Conservation (phyloP, 1,284 basidiomycete genomes). For the Trametes pubescens region DNA sequence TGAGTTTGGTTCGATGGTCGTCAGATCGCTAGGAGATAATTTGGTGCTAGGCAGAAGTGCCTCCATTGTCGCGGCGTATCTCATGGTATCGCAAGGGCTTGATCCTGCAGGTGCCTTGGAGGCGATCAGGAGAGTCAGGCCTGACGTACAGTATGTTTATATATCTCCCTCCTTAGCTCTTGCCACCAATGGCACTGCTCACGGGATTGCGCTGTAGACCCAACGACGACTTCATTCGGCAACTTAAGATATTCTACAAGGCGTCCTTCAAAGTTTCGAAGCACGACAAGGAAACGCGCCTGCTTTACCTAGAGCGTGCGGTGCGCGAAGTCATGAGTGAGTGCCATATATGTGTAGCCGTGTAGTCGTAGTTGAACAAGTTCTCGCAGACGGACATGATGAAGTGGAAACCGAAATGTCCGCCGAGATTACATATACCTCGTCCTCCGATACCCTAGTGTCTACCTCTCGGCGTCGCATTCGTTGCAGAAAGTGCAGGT, state of each 20-base stretch:
- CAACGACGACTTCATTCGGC: conserved; percentile 79
- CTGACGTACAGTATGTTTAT: conserved; percentile 72
- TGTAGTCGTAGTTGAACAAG: conserved; percentile 1
- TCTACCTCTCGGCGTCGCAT: conserved; percentile 77
- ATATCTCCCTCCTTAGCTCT: not conserved
- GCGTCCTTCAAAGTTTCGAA: conserved; percentile 75
- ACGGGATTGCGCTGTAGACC: conserved; percentile 56
- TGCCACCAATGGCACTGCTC: not conserved
- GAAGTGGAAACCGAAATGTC: conserved; percentile 74
- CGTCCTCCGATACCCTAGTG: conserved; percentile 66
- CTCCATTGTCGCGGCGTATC: conserved; percentile 83
- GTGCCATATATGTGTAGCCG: conserved; percentile 35
- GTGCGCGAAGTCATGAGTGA: conserved; percentile 80
- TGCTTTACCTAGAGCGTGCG: conserved; percentile 83
- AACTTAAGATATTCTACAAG: conserved; percentile 80
- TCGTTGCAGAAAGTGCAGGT: conserved; percentile 93
- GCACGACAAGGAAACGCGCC: conserved; percentile 73
- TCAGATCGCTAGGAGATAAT: not conserved
- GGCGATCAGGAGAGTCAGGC: conserved; percentile 69
- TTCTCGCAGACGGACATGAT: conserved; percentile 73
- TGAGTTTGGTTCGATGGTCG: conserved; percentile 48
- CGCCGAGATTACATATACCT: conserved; percentile 74
- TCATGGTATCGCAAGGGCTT: conserved; percentile 80
- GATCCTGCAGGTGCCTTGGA: conserved; percentile 71
- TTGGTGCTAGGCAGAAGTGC: conserved; percentile 73